Evolutionary conservation across 1,284 basidiomycete species (phyloP), one percentile per base, ranked within the genome.

Genomic region (Tylopilus sp.): DNA sequence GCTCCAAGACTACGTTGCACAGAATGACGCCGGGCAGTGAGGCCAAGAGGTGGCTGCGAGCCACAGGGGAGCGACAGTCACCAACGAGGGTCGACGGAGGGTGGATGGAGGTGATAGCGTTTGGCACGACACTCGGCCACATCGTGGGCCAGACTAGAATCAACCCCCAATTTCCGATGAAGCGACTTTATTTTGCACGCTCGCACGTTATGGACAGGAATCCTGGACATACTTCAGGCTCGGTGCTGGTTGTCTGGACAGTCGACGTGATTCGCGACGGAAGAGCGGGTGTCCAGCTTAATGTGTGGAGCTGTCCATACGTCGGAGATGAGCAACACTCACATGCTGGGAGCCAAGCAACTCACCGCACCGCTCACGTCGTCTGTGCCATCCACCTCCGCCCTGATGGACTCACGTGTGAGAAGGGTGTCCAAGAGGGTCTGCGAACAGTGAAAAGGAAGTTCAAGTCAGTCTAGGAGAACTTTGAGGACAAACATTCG

Each of bases 401-500:
- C 31, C 15, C 11, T 34, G 16, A 46, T 23, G 13, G 21, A 33
- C 30, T 46, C 21, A 4, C 44, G 44, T 6, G 44, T 9, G 4
- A 46, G 37, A 8, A 46, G 37, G 5, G 44, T 35, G 26, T 43
- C 36, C 29, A 46, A 15, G n/a, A 46, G 44, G 29, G 29, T 41
- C 44, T 41, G 26, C 7, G n/a, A n/a, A n/a, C 11, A n/a, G 19
- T 13, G 8, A 12, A 19, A 25, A 21, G 5, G 15, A 3, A 3
- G n/a, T n/a, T n/a, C n/a, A n/a, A 28, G 7, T 1, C 10, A 38
- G 4, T n/a, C 26, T 3, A 9, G 29, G 23, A 11, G 3, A 15
- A 11, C 13, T 3, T 12, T 7, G 5, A 8, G 10, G 36, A 42
- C 64, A 53, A 40, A 69, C 67, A 38, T 65, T 71, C 9, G 64